Percentiles rank a stretch among this genome's conserved stretches.
Conservation (phyloP, 2,329 filamentous ascomycete species). For the Fusarium sp. region DNA sequence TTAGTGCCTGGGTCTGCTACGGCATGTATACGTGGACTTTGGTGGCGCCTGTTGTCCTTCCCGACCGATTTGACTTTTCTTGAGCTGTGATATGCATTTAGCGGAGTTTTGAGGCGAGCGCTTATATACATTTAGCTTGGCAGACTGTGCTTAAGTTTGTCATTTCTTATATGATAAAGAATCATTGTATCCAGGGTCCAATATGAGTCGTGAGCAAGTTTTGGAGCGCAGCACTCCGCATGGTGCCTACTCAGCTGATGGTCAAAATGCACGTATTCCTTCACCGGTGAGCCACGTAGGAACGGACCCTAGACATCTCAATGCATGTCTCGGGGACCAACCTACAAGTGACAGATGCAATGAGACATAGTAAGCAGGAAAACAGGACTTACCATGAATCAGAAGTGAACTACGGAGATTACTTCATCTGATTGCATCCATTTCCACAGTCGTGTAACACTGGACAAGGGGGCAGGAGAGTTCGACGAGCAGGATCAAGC, state of each 20-base stretch:
- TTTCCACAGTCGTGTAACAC: conserved; percentile 14
- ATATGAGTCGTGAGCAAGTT: not conserved
- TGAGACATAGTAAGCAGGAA: not conserved
- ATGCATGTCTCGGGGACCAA: conserved; percentile 27
- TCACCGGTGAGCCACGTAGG: conserved; percentile 24
- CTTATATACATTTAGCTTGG: conserved; percentile 19
- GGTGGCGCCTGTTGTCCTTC: conserved; percentile 83
- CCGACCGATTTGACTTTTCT: conserved; percentile 81
- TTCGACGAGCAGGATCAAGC: conserved; percentile 1
- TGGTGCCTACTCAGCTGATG: conserved; percentile 12
- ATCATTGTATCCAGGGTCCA: not conserved
- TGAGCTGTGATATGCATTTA: conserved; percentile 26
- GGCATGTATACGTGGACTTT: conserved; percentile 93
- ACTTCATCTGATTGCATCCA: conserved; percentile 3
- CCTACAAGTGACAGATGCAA: conserved; percentile 21
- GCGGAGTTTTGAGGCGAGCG: conserved; percentile 26
- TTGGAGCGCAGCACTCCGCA: not conserved
- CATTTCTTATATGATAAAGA: conserved; percentile 4
- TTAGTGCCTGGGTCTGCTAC: conserved; percentile 97
- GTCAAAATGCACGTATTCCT: not conserved
- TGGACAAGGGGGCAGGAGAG: conserved; percentile 4
- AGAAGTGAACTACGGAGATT: conserved; percentile 3
- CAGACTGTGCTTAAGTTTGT: conserved; percentile 7
- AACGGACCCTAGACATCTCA: conserved; percentile 4
- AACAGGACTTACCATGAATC: not conserved